Base-by-base conservation (phyloP, 192 early-diverging fungal species). In the Anaeromyces robustus region DNA sequence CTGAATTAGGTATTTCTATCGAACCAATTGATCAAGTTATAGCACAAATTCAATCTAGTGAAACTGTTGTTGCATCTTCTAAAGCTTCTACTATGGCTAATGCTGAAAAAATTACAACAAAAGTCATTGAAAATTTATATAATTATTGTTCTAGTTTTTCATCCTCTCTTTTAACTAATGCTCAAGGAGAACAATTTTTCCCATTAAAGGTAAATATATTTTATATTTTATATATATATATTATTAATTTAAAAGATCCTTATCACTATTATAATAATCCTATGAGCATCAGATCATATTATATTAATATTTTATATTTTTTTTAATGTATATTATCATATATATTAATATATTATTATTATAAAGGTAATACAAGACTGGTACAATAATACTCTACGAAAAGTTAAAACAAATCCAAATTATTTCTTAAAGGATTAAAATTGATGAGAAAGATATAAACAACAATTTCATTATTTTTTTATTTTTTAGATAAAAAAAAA, bases 1-100 rank as follows among this genome's bases (percentile, higher is more conserved):
- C 93, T 12, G 91, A 92, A 31, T 86, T 99, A 28, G 97, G 97
- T 7, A 97, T 99, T 59, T 95, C 94, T 0, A 96, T 99, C 19
- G 97, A 99, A 82, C 94, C 96, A 2, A 83, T 95, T 13, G 87
- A 90, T 77, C 82, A 85, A 2, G 94, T 99, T 19, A 84, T 90
- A 80, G 84, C 91, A 77, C 89, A 93, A 77, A 77, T 84, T 19
- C 43, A 82, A 30, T 87, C 30, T 80, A 86, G 80, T 87, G 80
- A 80, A 80, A 37, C 81, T 89, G 77, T 80, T 84, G 78, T 39
- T 82, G 59, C 77, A 59, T 39, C 31, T 78, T 79, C 34, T 81
- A 77, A 30, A 31, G 18, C 79, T 52, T 22, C 39, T 52, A 31
- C 79, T 30, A 29, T 81, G 26, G 41, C 68, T 14, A 59, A 79